phyloP scores from a whole-genome alignment of 768 basidiomycete genomes.

The Psilocybe cubensis region DNA sequence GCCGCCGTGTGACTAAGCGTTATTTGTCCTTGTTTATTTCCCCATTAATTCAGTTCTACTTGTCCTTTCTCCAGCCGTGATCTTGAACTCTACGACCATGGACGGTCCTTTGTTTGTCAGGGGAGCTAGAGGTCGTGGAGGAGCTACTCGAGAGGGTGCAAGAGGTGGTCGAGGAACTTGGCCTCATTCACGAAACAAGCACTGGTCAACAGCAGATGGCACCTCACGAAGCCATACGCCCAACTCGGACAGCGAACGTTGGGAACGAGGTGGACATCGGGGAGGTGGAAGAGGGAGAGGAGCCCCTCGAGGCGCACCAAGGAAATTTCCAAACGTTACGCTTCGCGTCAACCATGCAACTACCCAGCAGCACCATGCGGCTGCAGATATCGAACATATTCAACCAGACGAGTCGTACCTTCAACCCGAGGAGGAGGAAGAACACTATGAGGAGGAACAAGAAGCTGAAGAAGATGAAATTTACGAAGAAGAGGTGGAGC shows the following conservation, averaged over 20 bases:
- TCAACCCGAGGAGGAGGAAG: constrained; percentile 30
- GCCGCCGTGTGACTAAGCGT: too few relatives aligned
- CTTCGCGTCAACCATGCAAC: constrained; percentile 34
- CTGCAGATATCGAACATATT: constrained; percentile 22
- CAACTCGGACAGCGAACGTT: constrained; percentile 52
- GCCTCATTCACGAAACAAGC: constrained; percentile 55
- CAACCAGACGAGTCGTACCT: constrained; percentile 31
- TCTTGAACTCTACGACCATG: constrained; percentile 21
- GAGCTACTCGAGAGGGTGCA: constrained; percentile 16
- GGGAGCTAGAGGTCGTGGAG: constrained; percentile 27
- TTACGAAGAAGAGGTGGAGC: constrained; percentile 35
- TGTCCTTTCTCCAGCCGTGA: constrained; percentile 2
- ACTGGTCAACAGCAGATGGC: constrained; percentile 57
- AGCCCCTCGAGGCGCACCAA: constrained; percentile 33
- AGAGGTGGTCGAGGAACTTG: constrained; percentile 27
- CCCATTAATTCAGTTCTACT: constrained; percentile 9
- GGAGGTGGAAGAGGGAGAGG: constrained; percentile 49
- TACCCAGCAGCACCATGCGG: constrained; percentile 25
- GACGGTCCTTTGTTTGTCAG: constrained; percentile 24
- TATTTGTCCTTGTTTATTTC: constrained; percentile 19
- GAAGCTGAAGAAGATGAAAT: constrained; percentile 35
- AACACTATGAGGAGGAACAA: constrained; percentile 31
- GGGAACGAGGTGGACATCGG: constrained; percentile 66
- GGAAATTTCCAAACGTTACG: constrained; percentile 45
- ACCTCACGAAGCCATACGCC: constrained; percentile 39